Percentiles rank a stretch among this genome's conserved stretches.
Conservation (phyloP, 163 green algal genomes). For the Prototheca wickerhamii region DNA sequence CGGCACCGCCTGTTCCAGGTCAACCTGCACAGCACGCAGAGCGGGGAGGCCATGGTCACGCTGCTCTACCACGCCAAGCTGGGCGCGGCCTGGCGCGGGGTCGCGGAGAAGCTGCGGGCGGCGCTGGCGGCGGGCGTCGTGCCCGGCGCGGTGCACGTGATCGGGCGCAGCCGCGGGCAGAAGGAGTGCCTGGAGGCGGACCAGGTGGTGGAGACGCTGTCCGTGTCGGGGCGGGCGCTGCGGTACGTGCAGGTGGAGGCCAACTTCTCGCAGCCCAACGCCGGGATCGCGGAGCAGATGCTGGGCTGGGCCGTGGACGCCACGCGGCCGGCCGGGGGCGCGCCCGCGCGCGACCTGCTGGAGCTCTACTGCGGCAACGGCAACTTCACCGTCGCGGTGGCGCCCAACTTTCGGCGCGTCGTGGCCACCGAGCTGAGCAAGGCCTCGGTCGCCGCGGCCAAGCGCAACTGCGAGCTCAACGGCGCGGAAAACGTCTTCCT, state of each 20-base stretch:
- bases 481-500: slow-evolving; percentile 50
- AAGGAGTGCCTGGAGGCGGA: slow-evolving; percentile 56
- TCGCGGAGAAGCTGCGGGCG: slow-evolving; percentile 36
- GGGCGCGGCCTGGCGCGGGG: slow-evolving; percentile 51
- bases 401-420: slow-evolving; percentile 72
- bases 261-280: slow-evolving; percentile 88
- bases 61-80: slow-evolving; percentile 83
- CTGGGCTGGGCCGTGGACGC: slow-evolving; percentile 68
- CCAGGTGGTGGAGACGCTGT: slow-evolving; percentile 57
- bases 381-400: slow-evolving; percentile 84
- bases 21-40: slow-evolving; percentile 86
- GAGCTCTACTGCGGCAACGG: slow-evolving; percentile 95
- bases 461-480: slow-evolving; percentile 51
- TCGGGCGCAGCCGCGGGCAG: slow-evolving; percentile 54
- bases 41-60: slow-evolving; percentile 72
- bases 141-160: slow-evolving; percentile 21
- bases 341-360: slow-evolving; percentile 46
- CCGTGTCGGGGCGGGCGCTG: slow-evolving; percentile 20
- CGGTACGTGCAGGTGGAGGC: slow-evolving; percentile 70
- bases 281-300: slow-evolving; percentile 73
- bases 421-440: slow-evolving; percentile 88
- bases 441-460: slow-evolving; percentile 59
- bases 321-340: slow-evolving; percentile 22
- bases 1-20: slow-evolving; percentile 64
- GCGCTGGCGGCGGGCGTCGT: slow-evolving; percentile 15